A percentile compares a stretch with the other conserved stretches of the same genome.
phyloP scores from a whole-genome alignment of 495 filamentous ascomycete genomes.

The Glarea lozoyensis region DNA sequence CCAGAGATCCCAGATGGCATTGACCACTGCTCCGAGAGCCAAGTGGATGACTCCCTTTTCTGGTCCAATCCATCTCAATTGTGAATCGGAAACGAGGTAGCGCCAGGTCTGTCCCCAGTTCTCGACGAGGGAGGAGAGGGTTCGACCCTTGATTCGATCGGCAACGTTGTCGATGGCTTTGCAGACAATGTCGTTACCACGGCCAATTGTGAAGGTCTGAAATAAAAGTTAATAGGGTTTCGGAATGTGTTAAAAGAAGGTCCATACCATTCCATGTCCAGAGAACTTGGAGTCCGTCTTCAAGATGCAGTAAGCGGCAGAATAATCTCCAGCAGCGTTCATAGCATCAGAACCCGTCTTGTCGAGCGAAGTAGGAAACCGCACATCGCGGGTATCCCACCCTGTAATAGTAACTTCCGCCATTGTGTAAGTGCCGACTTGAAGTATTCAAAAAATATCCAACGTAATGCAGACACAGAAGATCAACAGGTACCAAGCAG shows the following conservation, averaged over 20 bases:
- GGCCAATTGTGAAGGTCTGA: slow-evolving; percentile 92
- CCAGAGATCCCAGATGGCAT: slow-evolving; percentile 94
- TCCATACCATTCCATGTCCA: slow-evolving; percentile 80
- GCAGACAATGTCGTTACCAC: slow-evolving; percentile 92
- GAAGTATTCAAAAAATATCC: not conserved
- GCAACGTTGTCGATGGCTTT: slow-evolving; percentile 70
- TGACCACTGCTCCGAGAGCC: slow-evolving; percentile 81
- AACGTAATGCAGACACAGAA: not conserved
- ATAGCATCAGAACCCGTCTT: slow-evolving; percentile 96
- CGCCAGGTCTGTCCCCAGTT: slow-evolving; percentile 90
- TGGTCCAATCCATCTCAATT: slow-evolving; percentile 90
- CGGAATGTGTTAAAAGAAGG: not conserved
- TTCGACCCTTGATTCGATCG: slow-evolving; percentile 60
- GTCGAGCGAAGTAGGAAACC: slow-evolving; percentile 90
- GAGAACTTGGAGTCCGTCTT: slow-evolving; percentile 62
- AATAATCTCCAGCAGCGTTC: slow-evolving; percentile 93
- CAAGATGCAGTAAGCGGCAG: slow-evolving; percentile 85
- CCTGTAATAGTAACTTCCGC: slow-evolving; percentile 70
- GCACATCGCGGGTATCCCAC: slow-evolving; percentile 73
- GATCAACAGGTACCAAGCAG: not conserved
- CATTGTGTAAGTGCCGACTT: slow-evolving; percentile 22
- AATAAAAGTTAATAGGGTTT: not conserved
- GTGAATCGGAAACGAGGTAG: slow-evolving; percentile 80
- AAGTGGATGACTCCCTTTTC: slow-evolving; percentile 95
- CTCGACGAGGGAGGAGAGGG: slow-evolving; percentile 63